Evolutionary conservation across 2,329 filamentous ascomycete species (phyloP), one percentile per base, ranked within the genome.

Genomic region (Penicillium brevicompactum): DNA sequence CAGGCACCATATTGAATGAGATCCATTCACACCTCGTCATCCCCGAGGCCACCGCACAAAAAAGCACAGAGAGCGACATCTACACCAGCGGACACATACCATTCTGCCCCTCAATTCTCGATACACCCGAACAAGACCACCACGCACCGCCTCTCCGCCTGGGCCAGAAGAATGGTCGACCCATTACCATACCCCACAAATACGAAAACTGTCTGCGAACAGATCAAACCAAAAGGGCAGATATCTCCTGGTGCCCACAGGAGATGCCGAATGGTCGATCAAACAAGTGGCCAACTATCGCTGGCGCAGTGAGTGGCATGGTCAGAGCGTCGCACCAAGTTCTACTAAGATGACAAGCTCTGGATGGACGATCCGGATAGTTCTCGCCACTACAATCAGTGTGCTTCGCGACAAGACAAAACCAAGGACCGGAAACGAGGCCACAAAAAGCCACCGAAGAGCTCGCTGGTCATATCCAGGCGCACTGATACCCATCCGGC

Each of bases 251-350:
- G 42, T 37, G 14, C 37, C 55, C 47, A 16, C 11, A 1, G 8
- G 27, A 57, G 2, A 32, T 57, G 31, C 51, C 55, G 13, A 3
- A 9, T 43, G 27, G 32, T 27, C 24, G 41, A 49, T 44, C 45
- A 9, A 24, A 37, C 8, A 55, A 58, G 16, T 59, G 53, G 44
- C 50, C 56, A 53, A 56, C 40, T 49, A 31, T 58, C 8, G 49
- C 48, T 51, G 50, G 44, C 43, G 56, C 56, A 24, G 50, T 56
- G 16, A 37, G 18, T 18, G 18, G 18, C 46, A 6, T 56, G 50
- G 42, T 46, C 24, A 38, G 34, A 47, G 34, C 32, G 1, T 49
- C 48, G 51, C 18, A 22, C 22, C 2, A 54, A 57, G 34, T 11
- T 49, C 9, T 27, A 21, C 16, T 22, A 24, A 46, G 55, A 57